Conservation (phyloP, 2,329 filamentous ascomycete species). For the Claviceps maximensis region DNA sequence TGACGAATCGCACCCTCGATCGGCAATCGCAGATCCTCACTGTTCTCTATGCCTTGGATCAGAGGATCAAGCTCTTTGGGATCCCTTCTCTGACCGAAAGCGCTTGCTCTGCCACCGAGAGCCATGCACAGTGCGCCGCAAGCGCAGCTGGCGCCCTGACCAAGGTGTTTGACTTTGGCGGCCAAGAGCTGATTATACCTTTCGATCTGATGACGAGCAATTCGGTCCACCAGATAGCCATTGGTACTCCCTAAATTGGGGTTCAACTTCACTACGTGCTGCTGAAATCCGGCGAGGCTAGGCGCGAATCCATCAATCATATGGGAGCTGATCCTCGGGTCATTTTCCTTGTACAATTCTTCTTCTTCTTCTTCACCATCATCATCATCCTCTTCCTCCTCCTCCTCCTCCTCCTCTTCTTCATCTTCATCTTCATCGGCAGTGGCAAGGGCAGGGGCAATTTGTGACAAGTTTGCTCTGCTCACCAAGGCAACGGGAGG, state of each 20-base stretch:
- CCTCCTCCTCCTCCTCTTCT: too few relatives aligned
- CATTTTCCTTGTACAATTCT: slow-evolving; percentile 40
- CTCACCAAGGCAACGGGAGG: slow-evolving; percentile 37
- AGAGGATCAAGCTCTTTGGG: slow-evolving; percentile 44
- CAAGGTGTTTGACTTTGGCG: slow-evolving; percentile 55
- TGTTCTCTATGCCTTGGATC: slow-evolving; percentile 36
- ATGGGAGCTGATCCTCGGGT: slow-evolving; percentile 49
- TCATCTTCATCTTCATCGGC: background rate
- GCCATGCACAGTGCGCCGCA: slow-evolving; percentile 51
- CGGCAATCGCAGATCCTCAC: slow-evolving; percentile 53
- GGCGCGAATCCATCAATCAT: slow-evolving; percentile 57
- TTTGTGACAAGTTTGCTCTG: slow-evolving; percentile 14
- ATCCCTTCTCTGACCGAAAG: slow-evolving; percentile 47
- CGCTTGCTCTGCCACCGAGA: slow-evolving; percentile 50
- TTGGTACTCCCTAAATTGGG: slow-evolving; percentile 47
- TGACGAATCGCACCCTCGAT: slow-evolving; percentile 55
- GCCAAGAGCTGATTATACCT: slow-evolving; percentile 69
- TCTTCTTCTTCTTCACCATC: slow-evolving; percentile 33
- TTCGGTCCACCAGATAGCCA: slow-evolving; percentile 59
- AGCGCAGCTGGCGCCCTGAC: slow-evolving; percentile 46
- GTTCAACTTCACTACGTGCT: slow-evolving; percentile 61
- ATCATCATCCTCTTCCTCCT: background rate
- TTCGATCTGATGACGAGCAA: slow-evolving; percentile 66
- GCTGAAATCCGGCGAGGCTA: slow-evolving; percentile 61
- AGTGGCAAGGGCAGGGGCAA: background rate